Evolutionary conservation across 208 protist species (phyloP).

Genomic region (Angomonas desouzai): DNA sequence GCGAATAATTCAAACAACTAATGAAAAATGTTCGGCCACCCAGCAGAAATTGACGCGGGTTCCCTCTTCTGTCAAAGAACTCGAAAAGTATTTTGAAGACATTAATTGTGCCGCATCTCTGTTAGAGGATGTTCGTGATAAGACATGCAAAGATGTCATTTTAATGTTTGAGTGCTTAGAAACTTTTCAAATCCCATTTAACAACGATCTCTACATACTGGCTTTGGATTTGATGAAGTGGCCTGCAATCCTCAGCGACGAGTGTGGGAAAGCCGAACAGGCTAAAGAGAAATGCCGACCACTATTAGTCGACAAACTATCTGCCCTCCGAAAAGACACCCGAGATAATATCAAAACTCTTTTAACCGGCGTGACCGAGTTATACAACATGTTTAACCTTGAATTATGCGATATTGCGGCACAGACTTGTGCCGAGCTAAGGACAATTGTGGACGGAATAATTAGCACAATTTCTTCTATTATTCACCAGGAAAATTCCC

Average conservation of each 20-base stretch:
- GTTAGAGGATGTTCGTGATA: conserved; percentile 31
- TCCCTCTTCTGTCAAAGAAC: conserved; percentile 62
- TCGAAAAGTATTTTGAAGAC: conserved; percentile 49
- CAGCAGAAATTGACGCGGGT: conserved; percentile 33
- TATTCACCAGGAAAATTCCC: conserved; percentile 44
- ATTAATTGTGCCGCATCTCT: conserved; percentile 38
- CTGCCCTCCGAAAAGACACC: conserved; percentile 36
- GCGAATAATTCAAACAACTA: conserved; percentile 24
- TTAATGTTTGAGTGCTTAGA: conserved; percentile 66
- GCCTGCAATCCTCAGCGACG: conserved; percentile 30
- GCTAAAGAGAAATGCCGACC: conserved; percentile 41
- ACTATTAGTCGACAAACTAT: conserved; percentile 45
- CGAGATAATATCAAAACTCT: conserved; percentile 55
- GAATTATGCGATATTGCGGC: conserved; percentile 85
- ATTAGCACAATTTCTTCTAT: conserved; percentile 46
- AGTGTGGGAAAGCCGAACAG: conserved; percentile 27
- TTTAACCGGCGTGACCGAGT: conserved; percentile 66
- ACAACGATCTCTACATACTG: conserved; percentile 41
- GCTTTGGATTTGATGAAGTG: conserved; percentile 67
- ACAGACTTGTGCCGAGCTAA: conserved; percentile 77
- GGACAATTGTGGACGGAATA: conserved; percentile 58
- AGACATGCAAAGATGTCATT: conserved; percentile 46
- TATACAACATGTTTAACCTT: conserved; percentile 81
- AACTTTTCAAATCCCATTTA: conserved; percentile 46
- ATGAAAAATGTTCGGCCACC: conserved; percentile 32